A percentile compares a stretch with the other conserved stretches of the same genome.
phyloP scores from a whole-genome alignment of 2,329 filamentous ascomycete species.

The Plenodomus tracheiphilus region DNA sequence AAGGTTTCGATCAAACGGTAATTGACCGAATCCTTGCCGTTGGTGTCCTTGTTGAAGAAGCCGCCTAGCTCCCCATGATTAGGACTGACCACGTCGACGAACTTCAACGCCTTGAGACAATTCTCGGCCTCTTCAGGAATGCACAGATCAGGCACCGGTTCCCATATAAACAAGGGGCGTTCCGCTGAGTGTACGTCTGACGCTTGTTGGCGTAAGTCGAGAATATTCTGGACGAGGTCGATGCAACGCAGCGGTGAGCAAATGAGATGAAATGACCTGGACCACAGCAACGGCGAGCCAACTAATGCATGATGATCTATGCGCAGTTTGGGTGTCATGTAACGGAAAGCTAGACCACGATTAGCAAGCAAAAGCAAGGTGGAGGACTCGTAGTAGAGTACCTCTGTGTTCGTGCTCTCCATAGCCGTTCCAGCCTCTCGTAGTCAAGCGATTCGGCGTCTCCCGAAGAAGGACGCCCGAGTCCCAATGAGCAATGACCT shows the following conservation, averaged over 20 bases:
- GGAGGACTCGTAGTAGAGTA: constrained; percentile 10
- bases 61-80: constrained; percentile 88
- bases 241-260: constrained; percentile 79
- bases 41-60: constrained; percentile 67
- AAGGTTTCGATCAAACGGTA: constrained; percentile 47
- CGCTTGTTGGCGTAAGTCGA: constrained; percentile 53
- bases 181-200: constrained; percentile 13
- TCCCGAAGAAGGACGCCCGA: constrained; percentile 73
- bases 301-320: constrained; percentile 73
- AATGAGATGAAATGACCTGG: constrained; percentile 83
- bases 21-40: constrained; percentile 41
- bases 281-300: constrained; percentile 64
- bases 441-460: constrained; percentile 72
- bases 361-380: neutral
- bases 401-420: constrained; percentile 67
- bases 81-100: constrained; percentile 68
- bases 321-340: constrained; percentile 82
- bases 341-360: constrained; percentile 69
- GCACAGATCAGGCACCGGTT: constrained; percentile 90
- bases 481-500: constrained; percentile 71
- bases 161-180: constrained; percentile 82
- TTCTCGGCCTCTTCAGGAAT: constrained; percentile 64
- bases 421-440: constrained; percentile 92
- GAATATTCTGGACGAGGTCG: constrained; percentile 72
- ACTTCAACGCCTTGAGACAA: constrained; percentile 56